Evolutionary conservation across 208 protist species (phyloP), one percentile per base, ranked within the genome.

Genomic region (Wallacemonas sp.): DNA sequence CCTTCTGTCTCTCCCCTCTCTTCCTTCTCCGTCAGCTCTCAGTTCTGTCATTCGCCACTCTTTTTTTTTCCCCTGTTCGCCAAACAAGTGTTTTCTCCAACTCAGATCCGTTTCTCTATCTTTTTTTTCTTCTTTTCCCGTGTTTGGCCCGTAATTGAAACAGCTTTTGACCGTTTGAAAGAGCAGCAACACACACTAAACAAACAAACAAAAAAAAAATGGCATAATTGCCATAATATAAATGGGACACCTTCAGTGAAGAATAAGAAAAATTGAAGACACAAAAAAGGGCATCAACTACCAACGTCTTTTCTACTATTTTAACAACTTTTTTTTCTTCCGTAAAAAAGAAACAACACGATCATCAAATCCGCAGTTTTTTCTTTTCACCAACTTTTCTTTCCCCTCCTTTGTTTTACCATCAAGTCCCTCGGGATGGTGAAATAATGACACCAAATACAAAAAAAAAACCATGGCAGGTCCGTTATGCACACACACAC

Each of bases 91-190:
- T 41, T 49, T 49, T 49, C 44, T 49, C 44, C 44, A 49, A 49
- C 44, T 49, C n/a, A 16, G 11, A 16, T 49, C 5, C n/a, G 11
- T 49, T 49, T 12, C 8, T 41, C 5, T 12, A 41, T 16, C 36
- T 41, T 41, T 41, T 41, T 41, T 41, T 41, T 41, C 12, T 41
- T 62, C 67, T 23, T 55, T 65, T 2, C 55, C n/a, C n/a, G n/a
- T n/a, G n/a, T n/a, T n/a, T n/a, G n/a, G n/a, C n/a, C n/a, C n/a
- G n/a, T n/a, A n/a, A n/a, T n/a, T n/a, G n/a, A n/a, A n/a, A n/a
- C n/a, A n/a, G n/a, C n/a, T 54, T 32, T 31, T 74, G 61, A 31
- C 52, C 38, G 48, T 74, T 31, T 61, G 49, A 16, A 67, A 33
- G 26, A 25, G 48, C 31, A 57, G 59, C 41, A 44, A 65, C 33